A percentile compares a stretch with the other conserved stretches of the same genome.
Conservation (phyloP, 768 basidiomycete species). For the Lactifluus pinguis region DNA sequence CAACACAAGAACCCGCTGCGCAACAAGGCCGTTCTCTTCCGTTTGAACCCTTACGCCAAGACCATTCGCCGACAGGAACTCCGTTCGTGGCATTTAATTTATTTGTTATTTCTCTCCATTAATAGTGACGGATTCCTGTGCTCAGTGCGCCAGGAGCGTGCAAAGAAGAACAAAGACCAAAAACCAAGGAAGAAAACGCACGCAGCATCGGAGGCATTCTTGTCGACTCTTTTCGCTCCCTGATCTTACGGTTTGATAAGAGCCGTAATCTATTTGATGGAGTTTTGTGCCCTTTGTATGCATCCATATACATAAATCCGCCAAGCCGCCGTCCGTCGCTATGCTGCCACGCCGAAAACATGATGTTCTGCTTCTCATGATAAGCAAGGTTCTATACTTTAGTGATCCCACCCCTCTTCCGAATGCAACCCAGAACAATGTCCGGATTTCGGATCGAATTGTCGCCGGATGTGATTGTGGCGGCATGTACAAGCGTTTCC, state of each 20-base stretch:
- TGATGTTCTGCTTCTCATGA: constrained; percentile 17
- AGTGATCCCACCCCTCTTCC: constrained; percentile 6
- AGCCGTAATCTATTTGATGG: constrained; percentile 4
- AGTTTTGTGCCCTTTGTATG: background rate
- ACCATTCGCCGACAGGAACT: constrained; percentile 83
- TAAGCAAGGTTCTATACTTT: constrained; percentile 7
- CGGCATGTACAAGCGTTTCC: background rate
- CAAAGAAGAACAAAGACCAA: constrained; percentile 48
- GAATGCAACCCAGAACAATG: constrained; percentile 8
- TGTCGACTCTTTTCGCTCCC: constrained; percentile 76
- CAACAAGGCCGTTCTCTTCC: constrained; percentile 93
- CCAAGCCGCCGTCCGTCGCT: constrained; percentile 14
- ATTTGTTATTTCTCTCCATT: background rate
- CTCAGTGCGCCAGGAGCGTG: constrained; percentile 72
- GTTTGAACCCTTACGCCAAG: constrained; percentile 98
- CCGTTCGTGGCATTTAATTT: constrained; percentile 41
- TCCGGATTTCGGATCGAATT: background rate
- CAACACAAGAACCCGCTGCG: constrained; percentile 98
- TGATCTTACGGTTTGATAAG: constrained; percentile 31
- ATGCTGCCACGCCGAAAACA: constrained; percentile 21
- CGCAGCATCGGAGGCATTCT: constrained; percentile 75
- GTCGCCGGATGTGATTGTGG: constrained; percentile 12
- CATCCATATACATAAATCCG: constrained; percentile 7
- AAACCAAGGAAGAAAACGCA: constrained; percentile 55
- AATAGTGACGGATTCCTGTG: background rate